phyloP scores from a whole-genome alignment of 2,329 filamentous ascomycete species.

The Calycina herbarum region DNA sequence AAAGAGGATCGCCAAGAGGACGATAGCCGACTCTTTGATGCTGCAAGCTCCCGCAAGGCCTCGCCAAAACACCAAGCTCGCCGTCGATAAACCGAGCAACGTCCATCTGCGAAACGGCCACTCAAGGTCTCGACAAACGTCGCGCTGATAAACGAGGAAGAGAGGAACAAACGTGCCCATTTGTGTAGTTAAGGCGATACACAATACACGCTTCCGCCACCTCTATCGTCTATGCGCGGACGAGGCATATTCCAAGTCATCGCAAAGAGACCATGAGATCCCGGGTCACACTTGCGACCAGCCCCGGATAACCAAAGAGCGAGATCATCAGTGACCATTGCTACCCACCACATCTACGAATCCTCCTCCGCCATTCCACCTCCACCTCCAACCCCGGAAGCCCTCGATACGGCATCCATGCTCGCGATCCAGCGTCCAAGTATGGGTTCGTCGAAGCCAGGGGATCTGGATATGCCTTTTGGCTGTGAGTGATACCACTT shows the following conservation, averaged over 20 bases:
- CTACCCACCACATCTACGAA: slow-evolving; percentile 2
- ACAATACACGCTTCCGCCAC: background rate
- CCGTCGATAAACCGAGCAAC: background rate
- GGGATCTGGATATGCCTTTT: slow-evolving; percentile 60
- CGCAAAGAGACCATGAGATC: slow-evolving; percentile 10
- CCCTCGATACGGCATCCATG: slow-evolving; percentile 48
- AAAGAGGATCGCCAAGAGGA: background rate
- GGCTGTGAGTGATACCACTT: slow-evolving; percentile 56
- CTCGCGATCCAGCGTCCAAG: slow-evolving; percentile 55
- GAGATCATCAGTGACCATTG: slow-evolving; percentile 3
- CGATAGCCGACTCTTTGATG: slow-evolving; percentile 3
- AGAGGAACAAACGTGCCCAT: background rate
- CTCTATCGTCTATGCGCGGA: background rate
- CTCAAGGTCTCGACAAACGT: background rate
- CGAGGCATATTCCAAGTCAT: background rate
- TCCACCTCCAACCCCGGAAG: background rate
- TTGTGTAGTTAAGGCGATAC: background rate
- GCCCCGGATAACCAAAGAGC: background rate
- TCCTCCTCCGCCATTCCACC: background rate
- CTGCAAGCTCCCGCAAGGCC: background rate
- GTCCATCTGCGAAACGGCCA: background rate
- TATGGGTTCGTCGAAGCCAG: slow-evolving; percentile 60
- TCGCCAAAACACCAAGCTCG: background rate
- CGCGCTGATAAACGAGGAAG: background rate
- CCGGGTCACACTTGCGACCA: slow-evolving; percentile 9